Base-by-base conservation (phyloP, 1,139 yeast genomes). In the Pichia sp. region DNA sequence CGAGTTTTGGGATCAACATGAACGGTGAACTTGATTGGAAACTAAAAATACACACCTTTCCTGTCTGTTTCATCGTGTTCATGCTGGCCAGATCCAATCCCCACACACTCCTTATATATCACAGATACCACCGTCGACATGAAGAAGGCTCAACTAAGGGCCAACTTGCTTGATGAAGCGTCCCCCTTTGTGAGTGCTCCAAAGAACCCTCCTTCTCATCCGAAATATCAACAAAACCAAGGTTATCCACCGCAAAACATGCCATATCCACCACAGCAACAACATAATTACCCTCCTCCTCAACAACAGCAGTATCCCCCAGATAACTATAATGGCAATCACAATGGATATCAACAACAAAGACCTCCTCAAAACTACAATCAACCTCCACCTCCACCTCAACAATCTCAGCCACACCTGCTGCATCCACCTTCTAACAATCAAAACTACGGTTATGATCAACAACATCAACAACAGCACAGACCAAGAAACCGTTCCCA, bases 131-230 rank as follows among this genome's bases (percentile, higher is more conserved):
- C n/a, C n/a, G n/a, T n/a, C 3, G 33, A 43, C 11, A 53, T 54
- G 56, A 58, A 54, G 24, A 59, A 58, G 30, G 48, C 62, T n/a
- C 58, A 58, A n/a, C 4, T 60, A 6, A 54, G 63, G 34, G 57
- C 61, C 4, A 55, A 60, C 44, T 45, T 60, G 6, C 34, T 60
- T 36, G 55, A 51, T 41, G 61, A 57, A 11, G 24, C 20, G 10
- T 32, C 45, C 4, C 40, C 51, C 3, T 52, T 44, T 31, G 44
- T 46, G 18, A 18, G 18, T 19, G 31, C 36, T 6, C 28, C 11
- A 11, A 20, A 24, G 17, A 36, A 37, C 4, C 24, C 31, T 20
- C 17, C 38, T 3, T 40, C 31, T 27, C 31, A 32, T 17, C 22
- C 34, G 22, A 38, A 38, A 22, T 28, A 40, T 40, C 37, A 20